Conservation (phyloP, 2,329 filamentous ascomycete species). For the Emmonsiellopsis sp. region DNA sequence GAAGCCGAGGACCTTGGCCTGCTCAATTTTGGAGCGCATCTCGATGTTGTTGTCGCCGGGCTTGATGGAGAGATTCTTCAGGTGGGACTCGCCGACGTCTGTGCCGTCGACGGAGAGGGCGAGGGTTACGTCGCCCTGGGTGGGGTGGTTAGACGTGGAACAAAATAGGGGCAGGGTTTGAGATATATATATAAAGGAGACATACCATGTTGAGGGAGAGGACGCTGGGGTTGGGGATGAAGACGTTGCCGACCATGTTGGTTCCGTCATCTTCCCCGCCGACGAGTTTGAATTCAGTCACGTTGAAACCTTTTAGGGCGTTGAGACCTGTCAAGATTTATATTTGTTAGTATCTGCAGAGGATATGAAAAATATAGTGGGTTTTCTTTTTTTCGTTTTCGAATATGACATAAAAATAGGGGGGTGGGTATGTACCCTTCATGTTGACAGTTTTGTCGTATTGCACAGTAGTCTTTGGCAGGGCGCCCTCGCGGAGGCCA, state of each 20-base stretch:
- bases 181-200: neutral
- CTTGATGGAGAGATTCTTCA: conserved; percentile 42
- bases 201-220: conserved; percentile 44
- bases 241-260: conserved; percentile 46
- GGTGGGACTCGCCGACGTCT: conserved; percentile 40
- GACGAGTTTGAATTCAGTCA: conserved; percentile 41
- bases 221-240: conserved; percentile 51
- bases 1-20: conserved; percentile 25
- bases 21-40: conserved; percentile 42
- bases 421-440: conserved; percentile 37
- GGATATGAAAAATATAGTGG: too few species aligned
- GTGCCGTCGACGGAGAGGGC: conserved; percentile 40
- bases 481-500: conserved; percentile 39
- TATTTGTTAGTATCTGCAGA: neutral
- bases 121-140: conserved; percentile 46
- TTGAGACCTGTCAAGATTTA: conserved; percentile 43
- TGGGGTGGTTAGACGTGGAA: neutral
- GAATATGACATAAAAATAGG: neutral
- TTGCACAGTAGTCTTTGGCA: conserved; percentile 42
- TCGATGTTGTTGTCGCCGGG: conserved; percentile 46
- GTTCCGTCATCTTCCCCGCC: conserved; percentile 29
- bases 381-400: too few species aligned
- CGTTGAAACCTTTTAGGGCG: conserved; percentile 42
- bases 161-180: neutral
- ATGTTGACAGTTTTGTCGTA: conserved; percentile 50